Base-by-base conservation (phyloP, 2,329 filamentous ascomycete species). In the Botrytis squamosa region DNA sequence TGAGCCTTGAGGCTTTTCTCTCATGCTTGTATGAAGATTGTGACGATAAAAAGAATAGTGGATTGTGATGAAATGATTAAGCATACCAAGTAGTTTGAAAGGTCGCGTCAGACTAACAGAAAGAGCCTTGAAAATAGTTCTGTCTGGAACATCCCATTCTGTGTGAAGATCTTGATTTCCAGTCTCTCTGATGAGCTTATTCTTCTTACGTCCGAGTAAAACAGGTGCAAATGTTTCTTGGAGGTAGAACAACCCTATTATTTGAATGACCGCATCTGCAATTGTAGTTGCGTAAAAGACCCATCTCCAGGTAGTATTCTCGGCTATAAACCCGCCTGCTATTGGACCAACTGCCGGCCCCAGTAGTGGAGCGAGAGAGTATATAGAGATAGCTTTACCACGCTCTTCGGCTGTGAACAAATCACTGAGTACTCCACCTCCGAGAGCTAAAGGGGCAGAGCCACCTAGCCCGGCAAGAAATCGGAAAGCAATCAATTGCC, bases 271-370 rank as follows among this genome's bases (percentile, higher is more conserved):
- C 42, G 77, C 79, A 40, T 83, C 84, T 68, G 83, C 80, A 52
- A 87, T 86, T 14, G 85, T 82, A 10, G 86, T 82, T 10, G 86
- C 80, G 82, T 85, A 87, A 71, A 87, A 86, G 1, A 85, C 82
- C 87, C 87, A 89, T 59, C 86, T 79, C 87, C 87, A 89, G 2
- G 85, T 85, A 42, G 80, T 80, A 10, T 82, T 83, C 42, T 84
- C 80, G 0, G 84, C 83, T 0, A 89, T 80, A 73, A 86, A 88
- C 0, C 86, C 87, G 10, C 88, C 87, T 57, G 85, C 85, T 4
- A 89, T 82, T 8, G 84, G 84, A 0, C 83, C 85, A 42, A 80
- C 55, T 9, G 79, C 79, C 20, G 79, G 79, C 18, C 79, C 79
- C 8, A 82, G 76, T 20, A 83, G 77, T 73, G 80, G 75, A 55